Evolutionary conservation across 2,329 filamentous ascomycete genomes (phyloP), one percentile per base, ranked within the genome.

Genomic region (Alternaria novae-zelandiae): DNA sequence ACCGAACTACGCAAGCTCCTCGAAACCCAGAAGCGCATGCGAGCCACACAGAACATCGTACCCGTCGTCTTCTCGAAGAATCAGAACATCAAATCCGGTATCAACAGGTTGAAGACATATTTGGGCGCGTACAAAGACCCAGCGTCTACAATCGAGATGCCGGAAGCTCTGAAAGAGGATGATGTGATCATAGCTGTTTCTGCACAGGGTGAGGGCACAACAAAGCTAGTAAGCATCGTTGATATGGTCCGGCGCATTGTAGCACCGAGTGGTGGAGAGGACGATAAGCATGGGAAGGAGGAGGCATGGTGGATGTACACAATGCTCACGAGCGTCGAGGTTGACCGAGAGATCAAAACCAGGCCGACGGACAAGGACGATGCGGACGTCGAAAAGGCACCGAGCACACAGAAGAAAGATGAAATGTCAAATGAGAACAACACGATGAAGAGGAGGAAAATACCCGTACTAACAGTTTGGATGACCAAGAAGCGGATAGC

Each of bases 401-500:
- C 46, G 23, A 45, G 17, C 43, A 43, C 30, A 7, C 43, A 59
- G 20, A 63, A 61, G 41, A 28, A 63, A n/a, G 64, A 66, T 49
- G 67, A 64, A 10, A 5, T 13, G 43, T 6, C n/a, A 28, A 15
- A 28, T 10, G 32, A 30, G 15, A 50, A 69, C 17, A 25, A 49
- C 8, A 25, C 25, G 6, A 20, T 46, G 21, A 45, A 60, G 32
- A 63, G 15, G 56, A 65, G 53, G 30, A 69, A 51, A 10, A 36
- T 64, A 15, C 70, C 71, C 0, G 67, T 74, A 11, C 50, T 74
- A 3, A 73, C 70, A 1, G 57, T 72, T 2, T 74, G 72, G 72
- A 60, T 74, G 49, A 68, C 67, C 15, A 69, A 54, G 57, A 69
- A 55, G 44, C 55, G 30, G 26, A 66, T 73, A 43, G 47, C 62